Evolutionary conservation across 345 rosid genomes (phyloP).

Genomic region (Eucalyptus pauciflora): DNA sequence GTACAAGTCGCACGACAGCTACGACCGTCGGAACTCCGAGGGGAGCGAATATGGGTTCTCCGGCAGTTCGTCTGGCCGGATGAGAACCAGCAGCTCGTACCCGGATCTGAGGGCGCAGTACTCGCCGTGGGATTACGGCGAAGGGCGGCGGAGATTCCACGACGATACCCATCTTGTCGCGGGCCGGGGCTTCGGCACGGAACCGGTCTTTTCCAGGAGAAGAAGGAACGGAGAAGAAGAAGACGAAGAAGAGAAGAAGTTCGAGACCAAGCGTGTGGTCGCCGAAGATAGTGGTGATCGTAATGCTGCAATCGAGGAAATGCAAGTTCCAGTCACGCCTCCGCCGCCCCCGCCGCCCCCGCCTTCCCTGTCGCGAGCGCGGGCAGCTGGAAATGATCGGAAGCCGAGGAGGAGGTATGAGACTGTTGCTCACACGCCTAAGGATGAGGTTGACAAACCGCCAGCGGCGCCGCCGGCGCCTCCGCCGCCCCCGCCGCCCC

Average conservation of each 20-base stretch:
- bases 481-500: background rate
- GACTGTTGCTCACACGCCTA: background rate
- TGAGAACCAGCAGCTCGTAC: constrained; percentile 63
- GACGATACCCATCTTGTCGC: constrained; percentile 52
- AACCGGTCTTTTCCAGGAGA: background rate
- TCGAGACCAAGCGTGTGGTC: background rate
- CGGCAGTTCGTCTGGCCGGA: constrained; percentile 7
- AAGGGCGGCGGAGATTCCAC: constrained; percentile 52
- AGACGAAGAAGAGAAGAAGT: background rate
- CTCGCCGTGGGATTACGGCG: constrained; percentile 13
- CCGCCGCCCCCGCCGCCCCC: background rate
- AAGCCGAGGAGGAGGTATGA: background rate
- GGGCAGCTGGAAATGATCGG: background rate
- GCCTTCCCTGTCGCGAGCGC: background rate
- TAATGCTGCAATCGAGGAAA: background rate
- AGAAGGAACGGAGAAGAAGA: background rate
- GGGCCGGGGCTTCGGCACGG: constrained; percentile 11
- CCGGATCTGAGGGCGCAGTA: constrained; percentile 66
- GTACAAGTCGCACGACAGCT: constrained; percentile 18
- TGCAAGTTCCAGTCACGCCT: background rate
- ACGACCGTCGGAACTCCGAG: constrained; percentile 1
- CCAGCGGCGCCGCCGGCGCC: background rate
- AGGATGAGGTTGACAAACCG: background rate
- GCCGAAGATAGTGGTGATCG: background rate
- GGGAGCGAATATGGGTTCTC: constrained; percentile 10